Base-by-base conservation (phyloP, 2,329 filamentous ascomycete genomes). In the Bipolaris zeicola region DNA sequence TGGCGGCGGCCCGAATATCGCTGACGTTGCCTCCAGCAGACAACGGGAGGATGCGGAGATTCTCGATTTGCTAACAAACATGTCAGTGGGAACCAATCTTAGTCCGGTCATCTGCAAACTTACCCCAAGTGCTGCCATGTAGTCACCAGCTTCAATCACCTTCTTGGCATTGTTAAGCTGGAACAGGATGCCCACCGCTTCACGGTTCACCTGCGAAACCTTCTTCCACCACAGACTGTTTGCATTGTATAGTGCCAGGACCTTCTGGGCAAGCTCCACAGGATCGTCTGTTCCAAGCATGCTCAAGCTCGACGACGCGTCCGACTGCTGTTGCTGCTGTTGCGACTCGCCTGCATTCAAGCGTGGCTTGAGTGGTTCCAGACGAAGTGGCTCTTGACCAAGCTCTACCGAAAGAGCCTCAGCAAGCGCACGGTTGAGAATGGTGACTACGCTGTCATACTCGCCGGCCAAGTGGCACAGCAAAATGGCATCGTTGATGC, bases 401-500 rank as follows among this genome's bases (percentile, higher is more conserved):
- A 96, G 85, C 68, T 96, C 92, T 10, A 94, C 84, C 11, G 91
- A 89, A 57, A 98, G 87, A 42, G 92, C 91, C 76, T 98, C 92
- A 53, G 93, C 96, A 34, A 99, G 83, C 3, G 93, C 89, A 37
- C 92, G 89, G 77, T 93, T 96, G 70, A 98, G 86, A 63, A 98
- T 94, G 24, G 85, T 82, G 41, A 97, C 87, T n/a, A 98, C 96
- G 51, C 88, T 92, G 74, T 99, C 92, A 74, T 96, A 98, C 75
- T 99, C 93, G 69, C 92, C 91, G 0, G 95, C 94, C 41, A 99
- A 83, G 75, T 99, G 94, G 76, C 96, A 98, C 49, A 99, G 83
- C 48, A 99, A 83, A 13, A 98, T 94, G 2, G 96, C 93, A 76
- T 99, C 95, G 0, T 94, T 96, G 1, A 89, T 92, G 47, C 96